phyloP scores from a whole-genome alignment of 306 rosid genomes.

The Medicago lupulina region DNA sequence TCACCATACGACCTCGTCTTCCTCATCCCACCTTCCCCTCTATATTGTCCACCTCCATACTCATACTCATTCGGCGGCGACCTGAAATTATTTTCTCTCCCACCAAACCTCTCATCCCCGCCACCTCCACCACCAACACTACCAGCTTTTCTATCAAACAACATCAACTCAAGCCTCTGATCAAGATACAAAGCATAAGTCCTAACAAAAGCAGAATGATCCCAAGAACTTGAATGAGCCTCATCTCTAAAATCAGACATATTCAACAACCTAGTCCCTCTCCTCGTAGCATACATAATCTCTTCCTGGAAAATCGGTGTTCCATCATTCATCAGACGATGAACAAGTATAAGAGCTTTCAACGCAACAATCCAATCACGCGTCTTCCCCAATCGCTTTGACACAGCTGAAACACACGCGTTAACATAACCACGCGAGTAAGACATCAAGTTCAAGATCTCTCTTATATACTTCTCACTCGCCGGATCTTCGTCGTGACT shows the following conservation, averaged over 20 bases:
- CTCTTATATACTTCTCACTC: constrained; percentile 79
- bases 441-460: constrained; percentile 74
- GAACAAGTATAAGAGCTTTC: constrained; percentile 76
- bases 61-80: constrained; percentile 87
- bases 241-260: constrained; percentile 91
- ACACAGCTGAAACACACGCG: constrained; percentile 76
- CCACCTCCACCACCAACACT: constrained; percentile 6
- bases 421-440: constrained; percentile 82
- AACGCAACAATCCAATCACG: constrained; percentile 98
- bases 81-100: constrained; percentile 64
- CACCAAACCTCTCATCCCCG: constrained; percentile 60
- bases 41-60: constrained; percentile 54
- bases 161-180: constrained; percentile 82
- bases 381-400: constrained; percentile 89
- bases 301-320: constrained; percentile 84
- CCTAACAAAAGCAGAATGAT: constrained; percentile 87
- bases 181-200: constrained; percentile 90
- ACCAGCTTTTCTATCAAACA: constrained; percentile 59
- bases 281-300: constrained; percentile 83
- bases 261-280: constrained; percentile 89
- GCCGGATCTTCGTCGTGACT: constrained; percentile 96
- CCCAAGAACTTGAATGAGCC: constrained; percentile 99
- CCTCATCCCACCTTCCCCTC: constrained; percentile 77
- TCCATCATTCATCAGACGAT: constrained; percentile 82
- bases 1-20: constrained; percentile 89